Base-by-base conservation (phyloP, 306 rosid species). In the Dalbergia oliveri region DNA sequence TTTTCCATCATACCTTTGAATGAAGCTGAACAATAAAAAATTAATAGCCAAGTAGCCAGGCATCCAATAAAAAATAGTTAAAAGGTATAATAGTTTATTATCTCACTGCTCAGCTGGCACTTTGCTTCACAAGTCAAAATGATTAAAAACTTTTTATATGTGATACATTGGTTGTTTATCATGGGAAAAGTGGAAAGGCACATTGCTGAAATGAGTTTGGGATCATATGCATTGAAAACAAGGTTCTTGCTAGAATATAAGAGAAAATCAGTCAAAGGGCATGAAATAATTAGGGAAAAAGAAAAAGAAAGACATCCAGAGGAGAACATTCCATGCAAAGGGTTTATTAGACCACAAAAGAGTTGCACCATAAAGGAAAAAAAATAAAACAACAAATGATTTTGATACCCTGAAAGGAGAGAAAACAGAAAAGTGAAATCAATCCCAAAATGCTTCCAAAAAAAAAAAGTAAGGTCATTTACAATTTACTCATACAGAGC, bases 1-100 rank as follows among this genome's bases (percentile, higher is more conserved):
- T 84, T 84, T 90, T 87, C 97, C 97, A 89, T 88, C 88, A 81
- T 89, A 69, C n/a, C n/a, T n/a, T n/a, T n/a, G n/a, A n/a, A n/a
- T n/a, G n/a, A n/a, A n/a, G n/a, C n/a, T n/a, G n/a, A n/a, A 21
- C 23, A 21, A 83, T 81, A 47, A 45, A 64, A 53, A 60, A 13
- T 67, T n/a, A n/a, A n/a, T n/a, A n/a, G n/a, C 58, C 53, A 69
- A 74, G 23, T 33, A 37, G 23, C 12, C 53, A 12, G 15, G 31
- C 31, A 26, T 26, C 31, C 31, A 26, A 26, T 26, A 15, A 51
- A 18, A 51, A 51, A 51, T n/a, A 51, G 18, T 51, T 3, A n/a
- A 51, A n/a, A 51, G 15, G 8, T 2, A 26, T 0, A 26, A 26
- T 19, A n/a, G 19, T 51, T 51, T 51, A 15, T 14, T 1, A 6